These are phyloP conservation scores for Lophiotrema nucula DNA, from an alignment of 495 filamentous ascomycete species.

Conservation along the genomic window DNA sequence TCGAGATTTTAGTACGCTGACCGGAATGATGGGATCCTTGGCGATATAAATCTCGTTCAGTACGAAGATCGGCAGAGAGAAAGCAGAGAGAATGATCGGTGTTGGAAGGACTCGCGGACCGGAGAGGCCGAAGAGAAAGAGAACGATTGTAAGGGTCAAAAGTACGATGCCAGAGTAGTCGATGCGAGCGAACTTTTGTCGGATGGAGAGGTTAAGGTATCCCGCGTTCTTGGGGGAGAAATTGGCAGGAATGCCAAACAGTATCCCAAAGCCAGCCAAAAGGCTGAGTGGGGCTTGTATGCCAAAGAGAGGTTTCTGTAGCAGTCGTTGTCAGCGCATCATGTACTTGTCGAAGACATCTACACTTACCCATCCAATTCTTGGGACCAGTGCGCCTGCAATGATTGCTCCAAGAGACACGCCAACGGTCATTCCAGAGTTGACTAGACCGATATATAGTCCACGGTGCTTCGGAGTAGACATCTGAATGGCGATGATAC, in stretches of 20 bases:
- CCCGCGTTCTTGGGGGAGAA: constrained; percentile 21
- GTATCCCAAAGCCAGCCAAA: constrained; percentile 56
- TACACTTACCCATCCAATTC: constrained; percentile 64
- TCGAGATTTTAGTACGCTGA: constrained; percentile 60
- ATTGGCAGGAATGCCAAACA: constrained; percentile 43
- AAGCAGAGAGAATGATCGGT: constrained; percentile 57
- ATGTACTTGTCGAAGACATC: not conserved
- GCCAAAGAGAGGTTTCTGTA: constrained; percentile 66
- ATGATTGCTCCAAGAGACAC: constrained; percentile 68
- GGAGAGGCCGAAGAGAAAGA: constrained; percentile 67
- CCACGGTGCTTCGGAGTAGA: constrained; percentile 62
- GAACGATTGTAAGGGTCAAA: constrained; percentile 56
- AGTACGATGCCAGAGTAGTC: constrained; percentile 68
- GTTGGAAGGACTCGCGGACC: constrained; percentile 53
- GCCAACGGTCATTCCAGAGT: constrained; percentile 65
- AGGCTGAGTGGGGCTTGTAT: constrained; percentile 60
- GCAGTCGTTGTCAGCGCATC: not conserved
- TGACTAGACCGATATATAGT: constrained; percentile 66
- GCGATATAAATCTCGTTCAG: constrained; percentile 58
- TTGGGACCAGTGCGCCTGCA: constrained; percentile 61
- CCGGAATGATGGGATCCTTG: constrained; percentile 67
- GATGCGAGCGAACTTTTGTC: constrained; percentile 55
- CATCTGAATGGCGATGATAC: constrained; percentile 69
- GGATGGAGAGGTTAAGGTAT: constrained; percentile 35
- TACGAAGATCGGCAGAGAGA: constrained; percentile 58